phyloP scores from a whole-genome alignment of 2,329 filamentous ascomycete species.

The Neofusicoccum umdonicola region DNA sequence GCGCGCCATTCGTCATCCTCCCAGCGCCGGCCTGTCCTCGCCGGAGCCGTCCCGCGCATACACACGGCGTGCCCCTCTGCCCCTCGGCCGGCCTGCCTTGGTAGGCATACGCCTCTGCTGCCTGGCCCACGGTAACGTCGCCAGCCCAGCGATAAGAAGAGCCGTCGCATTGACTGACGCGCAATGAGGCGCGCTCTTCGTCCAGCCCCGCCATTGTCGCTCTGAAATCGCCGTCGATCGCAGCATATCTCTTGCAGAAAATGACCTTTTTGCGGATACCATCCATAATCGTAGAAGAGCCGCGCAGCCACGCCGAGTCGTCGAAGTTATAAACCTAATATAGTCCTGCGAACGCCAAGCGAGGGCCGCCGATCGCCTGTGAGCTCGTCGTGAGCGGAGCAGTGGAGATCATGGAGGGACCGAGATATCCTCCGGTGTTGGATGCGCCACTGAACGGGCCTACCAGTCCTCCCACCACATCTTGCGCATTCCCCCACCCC shows the following conservation, averaged over 20 bases:
- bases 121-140: neutral
- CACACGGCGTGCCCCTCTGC: slow-evolving; percentile 1
- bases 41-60: slow-evolving; percentile 5
- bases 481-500: slow-evolving; percentile 23
- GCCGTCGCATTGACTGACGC: neutral
- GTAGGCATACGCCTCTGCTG: neutral
- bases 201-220: neutral
- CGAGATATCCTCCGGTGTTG: slow-evolving; percentile 29
- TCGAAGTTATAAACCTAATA: neutral
- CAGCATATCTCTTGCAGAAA: neutral
- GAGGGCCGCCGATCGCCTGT: neutral
- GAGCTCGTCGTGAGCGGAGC: neutral
- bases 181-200: neutral
- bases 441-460: slow-evolving; percentile 30
- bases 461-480: slow-evolving; percentile 38
- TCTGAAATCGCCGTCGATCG: neutral
- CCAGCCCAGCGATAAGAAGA: slow-evolving; percentile 2
- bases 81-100: neutral
- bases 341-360: neutral
- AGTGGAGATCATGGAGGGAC: slow-evolving; percentile 29
- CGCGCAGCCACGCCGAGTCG: neutral
- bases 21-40: neutral
- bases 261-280: slow-evolving; percentile 6
- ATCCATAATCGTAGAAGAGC: neutral
- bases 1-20: slow-evolving; percentile 1